Percentiles rank a stretch among this genome's conserved stretches.
These are phyloP conservation scores for Prunus persica DNA, from an alignment of 306 rosid genomes.

Conservation along the genomic window DNA sequence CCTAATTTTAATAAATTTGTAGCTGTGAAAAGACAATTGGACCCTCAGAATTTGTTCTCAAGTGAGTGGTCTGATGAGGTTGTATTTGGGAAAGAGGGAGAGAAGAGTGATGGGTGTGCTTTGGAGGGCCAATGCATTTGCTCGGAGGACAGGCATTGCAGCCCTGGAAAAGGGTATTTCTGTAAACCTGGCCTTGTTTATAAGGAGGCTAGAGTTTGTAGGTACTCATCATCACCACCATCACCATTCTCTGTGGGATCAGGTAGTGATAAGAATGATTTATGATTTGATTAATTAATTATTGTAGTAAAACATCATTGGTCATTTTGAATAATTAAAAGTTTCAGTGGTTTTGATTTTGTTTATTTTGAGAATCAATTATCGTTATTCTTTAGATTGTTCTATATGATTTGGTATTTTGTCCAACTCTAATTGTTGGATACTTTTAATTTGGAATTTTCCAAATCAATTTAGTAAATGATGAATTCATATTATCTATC, in stretches of 20 bases:
- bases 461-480: neutral
- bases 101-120: slow-evolving; percentile 59
- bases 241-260: slow-evolving; percentile 22
- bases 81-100: slow-evolving; percentile 41
- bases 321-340: neutral
- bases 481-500: neutral
- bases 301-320: neutral
- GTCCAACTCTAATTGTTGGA: neutral
- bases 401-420: neutral
- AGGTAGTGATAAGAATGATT: neutral
- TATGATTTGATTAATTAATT: neutral
- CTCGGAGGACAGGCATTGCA: slow-evolving; percentile 57
- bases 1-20: slow-evolving; percentile 40
- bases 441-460: neutral
- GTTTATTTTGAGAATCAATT: neutral
- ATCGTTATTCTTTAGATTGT: neutral
- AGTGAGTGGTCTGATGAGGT: slow-evolving; percentile 67
- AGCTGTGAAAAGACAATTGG: slow-evolving; percentile 44
- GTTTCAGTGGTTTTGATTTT: neutral
- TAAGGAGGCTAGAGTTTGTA: slow-evolving; percentile 69
- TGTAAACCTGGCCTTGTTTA: slow-evolving; percentile 58
- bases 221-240: slow-evolving; percentile 20
- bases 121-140: slow-evolving; percentile 67
- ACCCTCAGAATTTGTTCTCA: slow-evolving; percentile 56
- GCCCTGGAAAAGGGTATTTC: slow-evolving; percentile 53